Evolutionary conservation across 345 rosid genomes (phyloP).

Genomic region (Erodium maritimum): DNA sequence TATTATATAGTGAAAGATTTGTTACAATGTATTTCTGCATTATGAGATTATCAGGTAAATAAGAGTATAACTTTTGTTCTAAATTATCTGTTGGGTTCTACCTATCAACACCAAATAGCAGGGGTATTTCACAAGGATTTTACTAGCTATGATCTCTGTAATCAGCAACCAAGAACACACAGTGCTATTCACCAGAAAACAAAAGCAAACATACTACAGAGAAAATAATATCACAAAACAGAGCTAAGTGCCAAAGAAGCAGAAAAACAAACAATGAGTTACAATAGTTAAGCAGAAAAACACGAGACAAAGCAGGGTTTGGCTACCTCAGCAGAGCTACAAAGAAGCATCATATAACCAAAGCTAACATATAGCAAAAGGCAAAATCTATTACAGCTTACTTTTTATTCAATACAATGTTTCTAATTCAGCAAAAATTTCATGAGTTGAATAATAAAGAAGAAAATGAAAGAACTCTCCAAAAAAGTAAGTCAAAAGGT

Average conservation of each 20-base stretch:
- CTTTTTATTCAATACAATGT: too few species aligned
- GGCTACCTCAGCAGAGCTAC: too few species aligned
- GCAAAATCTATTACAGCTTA: too few species aligned
- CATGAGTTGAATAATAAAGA: too few species aligned
- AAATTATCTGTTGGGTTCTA: background rate
- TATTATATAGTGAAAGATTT: background rate
- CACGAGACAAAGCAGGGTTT: too few species aligned
- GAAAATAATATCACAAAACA: background rate
- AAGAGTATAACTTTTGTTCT: background rate
- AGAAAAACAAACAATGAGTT: background rate
- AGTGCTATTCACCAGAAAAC: background rate
- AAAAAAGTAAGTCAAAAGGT: too few species aligned
- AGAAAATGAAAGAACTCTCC: too few species aligned
- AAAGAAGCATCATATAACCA: too few species aligned
- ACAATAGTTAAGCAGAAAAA: background rate
- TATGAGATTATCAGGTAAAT: background rate
- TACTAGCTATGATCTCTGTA: too few species aligned
- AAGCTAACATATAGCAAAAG: too few species aligned
- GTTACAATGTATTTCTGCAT: background rate
- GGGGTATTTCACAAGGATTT: too few species aligned
- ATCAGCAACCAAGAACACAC: background rate
- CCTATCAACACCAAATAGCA: background rate
- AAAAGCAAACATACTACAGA: background rate
- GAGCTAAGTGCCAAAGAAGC: background rate
- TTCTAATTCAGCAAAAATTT: too few species aligned